Evolutionary conservation across 176 grass and related monocot genomes (phyloP).

Genomic region (Raddia distichophylla): DNA sequence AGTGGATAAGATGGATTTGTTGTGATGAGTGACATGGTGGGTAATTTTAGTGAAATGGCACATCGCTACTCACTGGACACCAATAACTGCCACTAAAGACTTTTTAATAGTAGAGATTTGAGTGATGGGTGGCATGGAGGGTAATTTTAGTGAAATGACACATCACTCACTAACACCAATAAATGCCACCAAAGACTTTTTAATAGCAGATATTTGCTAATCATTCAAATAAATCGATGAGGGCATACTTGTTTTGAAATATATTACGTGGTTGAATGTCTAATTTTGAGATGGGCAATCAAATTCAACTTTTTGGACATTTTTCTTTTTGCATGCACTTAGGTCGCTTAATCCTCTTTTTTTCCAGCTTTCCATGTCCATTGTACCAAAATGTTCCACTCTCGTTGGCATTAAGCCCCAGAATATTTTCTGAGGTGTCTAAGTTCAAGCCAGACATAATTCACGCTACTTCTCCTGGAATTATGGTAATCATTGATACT

Average conservation of each 20-base stretch:
- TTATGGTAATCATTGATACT: slow-evolving; percentile 69
- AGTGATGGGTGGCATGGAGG: no score
- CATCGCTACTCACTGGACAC: no score
- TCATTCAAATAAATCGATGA: background rate
- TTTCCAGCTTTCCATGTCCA: slow-evolving; percentile 89
- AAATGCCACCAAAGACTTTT: no score
- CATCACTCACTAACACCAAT: no score
- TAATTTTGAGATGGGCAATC: background rate
- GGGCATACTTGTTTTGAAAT: background rate
- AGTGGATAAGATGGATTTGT: no score
- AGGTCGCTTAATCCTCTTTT: slow-evolving; percentile 17
- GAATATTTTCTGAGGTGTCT: slow-evolving; percentile 84
- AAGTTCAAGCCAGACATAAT: slow-evolving; percentile 98
- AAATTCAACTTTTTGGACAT: slow-evolving; percentile 12
- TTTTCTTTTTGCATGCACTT: background rate
- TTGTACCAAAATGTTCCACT: slow-evolving; percentile 91
- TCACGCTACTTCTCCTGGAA: slow-evolving; percentile 88
- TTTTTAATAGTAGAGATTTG: background rate
- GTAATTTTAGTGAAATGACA: no score
- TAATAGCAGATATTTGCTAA: background rate
- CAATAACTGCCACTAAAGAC: no score
- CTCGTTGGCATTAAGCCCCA: slow-evolving; percentile 87
- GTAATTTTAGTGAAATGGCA: no score
- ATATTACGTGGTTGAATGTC: background rate
- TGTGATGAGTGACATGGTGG: no score